These are phyloP conservation scores for Pseudozyma sp. DNA, from an alignment of 1,284 basidiomycete species.

Conservation along the genomic window DNA sequence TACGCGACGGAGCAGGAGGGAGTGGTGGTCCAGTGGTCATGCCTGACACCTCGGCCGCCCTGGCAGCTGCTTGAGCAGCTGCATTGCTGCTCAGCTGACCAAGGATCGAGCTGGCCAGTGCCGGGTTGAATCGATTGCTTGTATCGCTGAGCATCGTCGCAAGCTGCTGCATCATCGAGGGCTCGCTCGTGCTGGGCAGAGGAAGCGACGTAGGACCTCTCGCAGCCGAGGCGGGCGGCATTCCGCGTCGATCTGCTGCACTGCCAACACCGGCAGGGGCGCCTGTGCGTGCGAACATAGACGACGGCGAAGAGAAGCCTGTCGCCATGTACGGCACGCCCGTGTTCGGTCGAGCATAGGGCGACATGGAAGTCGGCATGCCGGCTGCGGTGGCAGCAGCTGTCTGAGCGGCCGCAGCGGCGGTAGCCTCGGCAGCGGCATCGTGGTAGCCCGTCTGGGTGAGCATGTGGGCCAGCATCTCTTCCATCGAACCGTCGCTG, in stretches of 20 bases:
- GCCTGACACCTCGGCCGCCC: conserved; percentile 29
- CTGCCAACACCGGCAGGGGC: conserved; percentile 1
- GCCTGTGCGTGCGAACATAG: conserved; percentile 10
- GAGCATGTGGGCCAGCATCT: conserved; percentile 44
- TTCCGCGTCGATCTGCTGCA: conserved; percentile 16
- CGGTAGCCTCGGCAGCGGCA: conserved; percentile 44
- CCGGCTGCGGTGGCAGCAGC: conserved; percentile 31
- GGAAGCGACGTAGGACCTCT: conserved; percentile 41
- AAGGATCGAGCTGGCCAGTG: conserved; percentile 43
- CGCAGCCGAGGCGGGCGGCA: conserved; percentile 17
- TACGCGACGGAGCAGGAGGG: conserved; percentile 24
- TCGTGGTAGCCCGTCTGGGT: conserved; percentile 44
- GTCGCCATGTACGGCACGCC: conserved; percentile 5
- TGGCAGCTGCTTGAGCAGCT: conserved; percentile 36
- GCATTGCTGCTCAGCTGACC: conserved; percentile 50
- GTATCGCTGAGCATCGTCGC: conserved; percentile 52
- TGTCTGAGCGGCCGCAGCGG: conserved; percentile 28
- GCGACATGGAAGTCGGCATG: conserved; percentile 29
- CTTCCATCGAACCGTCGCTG: conserved; percentile 38
- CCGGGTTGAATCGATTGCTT: conserved; percentile 47
- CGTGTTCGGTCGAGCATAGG: conserved; percentile 16
- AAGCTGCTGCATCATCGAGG: conserved; percentile 53
- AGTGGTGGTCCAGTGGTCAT: conserved; percentile 20
- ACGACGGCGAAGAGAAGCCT: conserved; percentile 8
- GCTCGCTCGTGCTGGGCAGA: conserved; percentile 41